Evolutionary conservation across 164 flowering plant genomes (phyloP).

Genomic region (Tetrastigma voinierianum): DNA sequence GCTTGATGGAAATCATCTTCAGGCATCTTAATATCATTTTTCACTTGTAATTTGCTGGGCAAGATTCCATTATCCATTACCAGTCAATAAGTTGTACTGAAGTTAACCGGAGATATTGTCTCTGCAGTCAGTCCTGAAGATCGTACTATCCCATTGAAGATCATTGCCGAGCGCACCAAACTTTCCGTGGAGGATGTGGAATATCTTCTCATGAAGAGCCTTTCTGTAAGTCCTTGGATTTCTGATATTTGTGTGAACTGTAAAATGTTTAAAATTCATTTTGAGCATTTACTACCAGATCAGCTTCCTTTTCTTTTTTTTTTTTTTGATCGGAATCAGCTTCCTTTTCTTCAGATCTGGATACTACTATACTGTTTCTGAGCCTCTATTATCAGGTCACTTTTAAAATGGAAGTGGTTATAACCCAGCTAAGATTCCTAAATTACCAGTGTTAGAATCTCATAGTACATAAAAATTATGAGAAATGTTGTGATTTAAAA

Average conservation of each 20-base stretch:
- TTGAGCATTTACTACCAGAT: not conserved
- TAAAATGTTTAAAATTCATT: slow-evolving; percentile 1
- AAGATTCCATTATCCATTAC: not conserved
- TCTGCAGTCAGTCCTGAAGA: slow-evolving; percentile 90
- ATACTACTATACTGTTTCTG: too few species aligned
- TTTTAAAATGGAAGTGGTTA: too few species aligned
- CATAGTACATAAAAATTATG: too few species aligned
- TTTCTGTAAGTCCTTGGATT: slow-evolving; percentile 67
- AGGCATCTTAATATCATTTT: slow-evolving; percentile 39
- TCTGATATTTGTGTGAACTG: not conserved
- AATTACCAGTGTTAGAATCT: too few species aligned
- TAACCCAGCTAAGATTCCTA: too few species aligned
- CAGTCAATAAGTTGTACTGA: not conserved
- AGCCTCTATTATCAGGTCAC: too few species aligned
- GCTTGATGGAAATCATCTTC: slow-evolving; percentile 96
- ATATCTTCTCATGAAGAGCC: slow-evolving; percentile 94
- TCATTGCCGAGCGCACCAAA: slow-evolving; percentile 86
- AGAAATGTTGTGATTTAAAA: too few species aligned
- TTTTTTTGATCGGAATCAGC: too few species aligned
- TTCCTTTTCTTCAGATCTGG: too few species aligned
- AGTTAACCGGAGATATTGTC: slow-evolving; percentile 4
- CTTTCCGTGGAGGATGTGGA: slow-evolving; percentile 89
- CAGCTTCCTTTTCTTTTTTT: too few species aligned
- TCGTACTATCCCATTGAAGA: slow-evolving; percentile 74
- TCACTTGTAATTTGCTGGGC: not conserved